phyloP scores from a whole-genome alignment of 208 protist species.

The Acanthamoeba quina region DNA sequence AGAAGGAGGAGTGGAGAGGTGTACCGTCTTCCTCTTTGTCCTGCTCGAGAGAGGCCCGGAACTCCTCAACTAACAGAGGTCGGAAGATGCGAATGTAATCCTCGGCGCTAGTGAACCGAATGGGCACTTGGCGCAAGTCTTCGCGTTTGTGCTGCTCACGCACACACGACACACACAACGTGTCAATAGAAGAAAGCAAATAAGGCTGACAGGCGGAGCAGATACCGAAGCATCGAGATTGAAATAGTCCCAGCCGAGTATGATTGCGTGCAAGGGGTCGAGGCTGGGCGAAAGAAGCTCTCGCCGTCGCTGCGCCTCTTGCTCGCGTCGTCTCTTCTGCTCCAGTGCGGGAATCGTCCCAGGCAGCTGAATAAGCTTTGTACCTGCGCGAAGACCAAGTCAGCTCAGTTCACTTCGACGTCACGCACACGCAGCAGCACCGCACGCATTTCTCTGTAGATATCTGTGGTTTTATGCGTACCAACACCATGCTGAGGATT shows the following conservation, averaged over 20 bases:
- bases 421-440: no score
- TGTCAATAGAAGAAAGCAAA: background rate
- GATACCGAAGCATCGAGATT: slow-evolving; percentile 48
- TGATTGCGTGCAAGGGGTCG: slow-evolving; percentile 41
- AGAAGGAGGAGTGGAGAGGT: background rate
- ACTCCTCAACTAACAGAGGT: slow-evolving; percentile 83
- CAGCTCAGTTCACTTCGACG: no score
- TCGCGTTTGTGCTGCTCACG: background rate
- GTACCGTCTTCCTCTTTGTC: slow-evolving; percentile 55
- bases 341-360: background rate
- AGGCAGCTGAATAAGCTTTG: slow-evolving; percentile 36
- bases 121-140: slow-evolving; percentile 14
- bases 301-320: slow-evolving; percentile 1
- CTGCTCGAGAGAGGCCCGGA: slow-evolving; percentile 78
- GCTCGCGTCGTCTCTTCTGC: slow-evolving; percentile 26
- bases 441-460: no score
- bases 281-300: slow-evolving; percentile 35
- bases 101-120: slow-evolving; percentile 28
- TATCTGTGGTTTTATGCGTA: background rate
- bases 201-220: background rate
- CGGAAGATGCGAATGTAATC: slow-evolving; percentile 82
- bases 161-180: background rate
- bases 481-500: background rate
- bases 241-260: slow-evolving; percentile 69
- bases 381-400: no score